Percentiles rank a stretch among this genome's conserved stretches.
Conservation (phyloP, 2,329 filamentous ascomycete species). For the Trichoderma arundinaceum region DNA sequence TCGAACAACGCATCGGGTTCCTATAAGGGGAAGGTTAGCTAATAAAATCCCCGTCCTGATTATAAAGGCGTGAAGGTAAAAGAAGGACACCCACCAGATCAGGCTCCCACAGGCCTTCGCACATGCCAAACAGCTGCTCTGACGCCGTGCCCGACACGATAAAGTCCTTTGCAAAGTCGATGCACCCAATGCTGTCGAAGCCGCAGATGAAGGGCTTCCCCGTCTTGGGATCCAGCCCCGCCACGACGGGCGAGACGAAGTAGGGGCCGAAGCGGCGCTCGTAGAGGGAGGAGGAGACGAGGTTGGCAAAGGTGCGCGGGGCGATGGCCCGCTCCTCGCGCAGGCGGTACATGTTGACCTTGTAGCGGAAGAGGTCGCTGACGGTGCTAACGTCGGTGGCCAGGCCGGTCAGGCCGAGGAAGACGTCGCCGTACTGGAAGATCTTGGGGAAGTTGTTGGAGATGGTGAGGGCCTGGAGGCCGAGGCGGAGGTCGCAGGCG, state of each 20-base stretch:
- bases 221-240: conserved; percentile 91
- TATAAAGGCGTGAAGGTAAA: background rate
- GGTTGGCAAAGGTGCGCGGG: conserved; percentile 93
- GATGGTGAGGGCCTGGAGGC: conserved; percentile 93
- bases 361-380: conserved; percentile 97
- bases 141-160: conserved; percentile 96
- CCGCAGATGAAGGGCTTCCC: conserved; percentile 97
- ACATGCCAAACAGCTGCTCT: conserved; percentile 98
- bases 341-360: conserved; percentile 99
- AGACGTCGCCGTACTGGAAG: conserved; percentile 95
- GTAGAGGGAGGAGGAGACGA: conserved; percentile 89
- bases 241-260: conserved; percentile 94
- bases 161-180: conserved; percentile 99
- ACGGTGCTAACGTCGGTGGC: conserved; percentile 96
- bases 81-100: conserved; percentile 71
- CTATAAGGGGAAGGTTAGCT: conserved; percentile 49
- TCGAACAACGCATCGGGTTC: conserved; percentile 95
- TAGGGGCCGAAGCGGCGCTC: conserved; percentile 95
- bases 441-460: conserved; percentile 99
- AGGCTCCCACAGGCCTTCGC: conserved; percentile 96
- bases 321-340: conserved; percentile 97
- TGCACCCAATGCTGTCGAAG: conserved; percentile 98
- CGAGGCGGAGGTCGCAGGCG: conserved; percentile 96
- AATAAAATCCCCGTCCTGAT: background rate
- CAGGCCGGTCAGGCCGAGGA: conserved; percentile 93